A percentile compares a stretch with the other conserved stretches of the same genome.
Conservation (phyloP, 2,329 filamentous ascomycete genomes). For the Colletotrichum liriopes region DNA sequence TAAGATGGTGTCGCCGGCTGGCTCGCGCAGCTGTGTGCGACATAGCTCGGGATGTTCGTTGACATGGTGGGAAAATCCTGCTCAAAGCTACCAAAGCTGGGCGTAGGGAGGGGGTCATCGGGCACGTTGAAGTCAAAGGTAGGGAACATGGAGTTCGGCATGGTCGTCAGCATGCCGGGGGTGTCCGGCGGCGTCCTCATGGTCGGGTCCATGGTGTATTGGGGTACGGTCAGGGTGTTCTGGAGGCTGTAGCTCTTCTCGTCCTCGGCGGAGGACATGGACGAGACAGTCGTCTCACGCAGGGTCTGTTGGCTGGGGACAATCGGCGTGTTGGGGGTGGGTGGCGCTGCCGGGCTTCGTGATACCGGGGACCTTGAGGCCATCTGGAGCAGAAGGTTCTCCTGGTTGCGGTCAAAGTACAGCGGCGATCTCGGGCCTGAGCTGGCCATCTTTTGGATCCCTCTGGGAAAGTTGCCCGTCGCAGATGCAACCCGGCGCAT, state of each 20-base stretch:
- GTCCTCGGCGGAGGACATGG: constrained; percentile 58
- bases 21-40: constrained; percentile 59
- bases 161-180: constrained; percentile 62
- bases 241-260: constrained; percentile 45
- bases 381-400: constrained; percentile 60
- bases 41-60: constrained; percentile 60
- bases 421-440: constrained; percentile 61
- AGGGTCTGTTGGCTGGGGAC: constrained; percentile 55
- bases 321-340: constrained; percentile 66
- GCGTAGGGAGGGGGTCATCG: constrained; percentile 67
- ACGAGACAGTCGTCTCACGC: constrained; percentile 58
- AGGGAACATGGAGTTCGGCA: constrained; percentile 58
- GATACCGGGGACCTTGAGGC: constrained; percentile 59
- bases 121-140: constrained; percentile 56
- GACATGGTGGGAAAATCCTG: constrained; percentile 57
- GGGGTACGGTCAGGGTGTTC: constrained; percentile 45
- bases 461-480: constrained; percentile 58
- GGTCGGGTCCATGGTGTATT: constrained; percentile 57
- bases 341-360: constrained; percentile 61
- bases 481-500: constrained; percentile 71
- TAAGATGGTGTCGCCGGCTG: constrained; percentile 67
- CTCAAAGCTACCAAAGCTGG: constrained; percentile 61
- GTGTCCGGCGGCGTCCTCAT: constrained; percentile 70
- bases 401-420: constrained; percentile 62
- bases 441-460: constrained; percentile 58